phyloP scores from a whole-genome alignment of 352 stramenopile genomes.

The Phytopythium aichiense region DNA sequence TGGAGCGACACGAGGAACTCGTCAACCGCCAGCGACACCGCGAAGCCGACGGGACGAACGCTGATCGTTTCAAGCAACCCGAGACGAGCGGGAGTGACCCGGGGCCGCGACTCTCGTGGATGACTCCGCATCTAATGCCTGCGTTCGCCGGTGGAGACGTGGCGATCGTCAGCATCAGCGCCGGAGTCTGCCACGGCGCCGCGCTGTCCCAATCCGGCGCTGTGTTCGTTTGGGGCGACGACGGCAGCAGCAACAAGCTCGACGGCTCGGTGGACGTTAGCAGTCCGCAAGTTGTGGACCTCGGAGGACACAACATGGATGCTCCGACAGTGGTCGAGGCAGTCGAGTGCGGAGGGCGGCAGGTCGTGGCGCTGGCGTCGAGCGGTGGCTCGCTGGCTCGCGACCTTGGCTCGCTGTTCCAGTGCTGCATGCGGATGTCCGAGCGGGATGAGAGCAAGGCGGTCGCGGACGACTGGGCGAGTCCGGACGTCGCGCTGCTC shows the following conservation, averaged over 20 bases:
- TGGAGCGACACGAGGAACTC: background rate
- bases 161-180: slow-evolving; percentile 57
- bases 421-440: slow-evolving; percentile 9
- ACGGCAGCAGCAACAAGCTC: slow-evolving; percentile 8
- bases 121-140: slow-evolving; percentile 38
- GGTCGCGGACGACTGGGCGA: slow-evolving; percentile 2
- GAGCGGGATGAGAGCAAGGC: background rate
- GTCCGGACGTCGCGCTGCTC: slow-evolving; percentile 42
- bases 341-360: slow-evolving; percentile 46
- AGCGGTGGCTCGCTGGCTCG: slow-evolving; percentile 41
- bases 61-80: background rate
- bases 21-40: background rate
- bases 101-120: slow-evolving; percentile 33
- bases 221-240: slow-evolving; percentile 89
- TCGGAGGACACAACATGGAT: background rate
- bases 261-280: slow-evolving; percentile 4
- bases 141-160: slow-evolving; percentile 32
- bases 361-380: slow-evolving; percentile 42
- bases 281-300: background rate
- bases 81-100: background rate
- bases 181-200: slow-evolving; percentile 83
- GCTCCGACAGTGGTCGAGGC: slow-evolving; percentile 25
- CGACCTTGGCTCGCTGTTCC: slow-evolving; percentile 30
- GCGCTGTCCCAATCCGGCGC: slow-evolving; percentile 85
- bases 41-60: background rate